These are phyloP conservation scores for Trypanosoma theileri DNA, from an alignment of 208 protist genomes.

Conservation along the genomic window DNA sequence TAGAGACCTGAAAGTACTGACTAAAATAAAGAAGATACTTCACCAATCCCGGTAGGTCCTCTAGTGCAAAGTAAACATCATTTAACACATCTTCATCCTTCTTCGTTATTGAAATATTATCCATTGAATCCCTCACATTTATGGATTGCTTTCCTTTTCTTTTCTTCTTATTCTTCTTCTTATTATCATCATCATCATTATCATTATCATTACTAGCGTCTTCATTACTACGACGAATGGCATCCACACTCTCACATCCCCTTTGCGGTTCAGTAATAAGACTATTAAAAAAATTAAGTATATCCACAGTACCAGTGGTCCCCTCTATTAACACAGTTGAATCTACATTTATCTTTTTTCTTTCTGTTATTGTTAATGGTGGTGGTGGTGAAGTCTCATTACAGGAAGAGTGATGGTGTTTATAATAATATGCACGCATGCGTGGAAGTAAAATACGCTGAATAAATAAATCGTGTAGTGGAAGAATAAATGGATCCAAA, in stretches of 20 bases:
- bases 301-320: conserved; percentile 18
- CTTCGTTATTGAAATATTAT: background rate
- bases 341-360: background rate
- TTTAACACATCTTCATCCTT: background rate
- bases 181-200: background rate
- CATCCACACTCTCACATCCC: background rate
- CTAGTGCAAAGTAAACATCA: conserved; percentile 12
- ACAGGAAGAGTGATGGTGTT: too few relatives aligned
- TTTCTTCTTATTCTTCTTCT: conserved; percentile 4
- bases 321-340: background rate
- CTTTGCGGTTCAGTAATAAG: background rate
- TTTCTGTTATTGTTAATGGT: background rate
- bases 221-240: background rate
- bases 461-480: conserved; percentile 49
- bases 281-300: conserved; percentile 25
- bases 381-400: too few relatives aligned
- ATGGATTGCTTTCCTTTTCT: conserved; percentile 1
- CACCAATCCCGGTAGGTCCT: conserved; percentile 24
- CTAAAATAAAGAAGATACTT: conserved; percentile 37
- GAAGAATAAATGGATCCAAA: conserved; percentile 37
- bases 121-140: background rate
- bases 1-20: conserved; percentile 31
- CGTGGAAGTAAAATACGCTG: conserved; percentile 44
- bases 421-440: conserved; percentile 40
- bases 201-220: too few relatives aligned